Conservation (phyloP, 768 basidiomycete species). For the Pulveroboletus sp. region DNA sequence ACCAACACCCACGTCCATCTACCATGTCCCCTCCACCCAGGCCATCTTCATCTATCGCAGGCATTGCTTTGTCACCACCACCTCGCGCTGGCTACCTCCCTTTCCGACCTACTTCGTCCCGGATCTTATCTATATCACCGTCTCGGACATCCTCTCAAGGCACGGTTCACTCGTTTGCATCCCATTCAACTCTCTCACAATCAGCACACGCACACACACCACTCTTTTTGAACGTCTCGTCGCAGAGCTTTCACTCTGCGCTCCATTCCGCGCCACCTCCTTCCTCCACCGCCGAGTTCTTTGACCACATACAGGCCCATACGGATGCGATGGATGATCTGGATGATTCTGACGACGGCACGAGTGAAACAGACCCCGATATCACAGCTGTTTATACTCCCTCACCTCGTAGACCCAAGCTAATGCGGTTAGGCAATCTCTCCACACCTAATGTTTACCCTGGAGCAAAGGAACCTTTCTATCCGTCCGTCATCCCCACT, state of each 20-base stretch:
- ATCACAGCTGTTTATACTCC: conserved; percentile 28
- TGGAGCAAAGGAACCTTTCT: conserved; percentile 35
- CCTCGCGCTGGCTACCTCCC: conserved; percentile 23
- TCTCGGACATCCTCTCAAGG: conserved; percentile 28
- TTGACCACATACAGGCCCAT: conserved; percentile 67
- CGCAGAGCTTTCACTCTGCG: conserved; percentile 38
- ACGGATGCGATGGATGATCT: conserved; percentile 72
- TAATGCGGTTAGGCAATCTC: conserved; percentile 66
- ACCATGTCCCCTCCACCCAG: conserved; percentile 56
- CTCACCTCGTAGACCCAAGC: conserved; percentile 33
- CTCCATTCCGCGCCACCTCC: conserved; percentile 63
- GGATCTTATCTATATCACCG: conserved; percentile 13
- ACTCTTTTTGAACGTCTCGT: conserved; percentile 45
- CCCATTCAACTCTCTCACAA: conserved; percentile 24
- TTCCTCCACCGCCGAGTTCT: conserved; percentile 66
- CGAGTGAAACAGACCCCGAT: conserved; percentile 38
- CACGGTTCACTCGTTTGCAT: conserved; percentile 31
- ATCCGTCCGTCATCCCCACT: conserved; percentile 29
- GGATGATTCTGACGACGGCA: conserved; percentile 51
- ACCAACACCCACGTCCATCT: conserved; percentile 19
- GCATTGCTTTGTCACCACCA: conserved; percentile 56
- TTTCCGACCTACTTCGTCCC: conserved; percentile 20
- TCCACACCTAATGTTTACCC: conserved; percentile 63
- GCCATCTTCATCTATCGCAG: conserved; percentile 57
- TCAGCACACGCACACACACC: conserved; percentile 17